phyloP scores from a whole-genome alignment of 495 filamentous ascomycete species.

The Penicillium flavigenum region DNA sequence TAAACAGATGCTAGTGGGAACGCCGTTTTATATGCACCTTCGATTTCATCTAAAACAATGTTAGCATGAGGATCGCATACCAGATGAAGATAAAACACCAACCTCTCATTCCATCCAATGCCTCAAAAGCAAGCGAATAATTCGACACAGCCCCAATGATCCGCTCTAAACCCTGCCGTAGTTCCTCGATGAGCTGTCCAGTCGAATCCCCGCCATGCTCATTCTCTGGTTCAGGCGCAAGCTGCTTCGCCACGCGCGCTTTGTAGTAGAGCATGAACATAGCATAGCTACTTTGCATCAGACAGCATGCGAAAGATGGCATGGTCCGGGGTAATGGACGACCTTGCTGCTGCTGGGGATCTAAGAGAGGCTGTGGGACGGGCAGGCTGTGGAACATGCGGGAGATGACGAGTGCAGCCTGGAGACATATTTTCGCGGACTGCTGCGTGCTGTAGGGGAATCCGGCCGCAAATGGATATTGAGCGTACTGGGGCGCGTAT shows the following conservation, averaged over 20 bases:
- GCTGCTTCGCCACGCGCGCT: constrained; percentile 48
- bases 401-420: constrained; percentile 51
- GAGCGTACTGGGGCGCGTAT: constrained; percentile 26
- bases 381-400: constrained; percentile 52
- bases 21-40: constrained; percentile 48
- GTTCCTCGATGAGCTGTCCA: constrained; percentile 48
- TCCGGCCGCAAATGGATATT: constrained; percentile 35
- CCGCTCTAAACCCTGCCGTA: constrained; percentile 53
- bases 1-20: constrained; percentile 36
- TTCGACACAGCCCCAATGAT: constrained; percentile 54
- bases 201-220: constrained; percentile 35
- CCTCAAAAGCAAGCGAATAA: constrained; percentile 59
- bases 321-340: constrained; percentile 53
- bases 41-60: constrained; percentile 40
- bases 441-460: constrained; percentile 55
- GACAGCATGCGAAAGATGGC: constrained; percentile 60
- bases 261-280: constrained; percentile 57
- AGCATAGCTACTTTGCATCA: constrained; percentile 63
- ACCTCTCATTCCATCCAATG: constrained; percentile 64
- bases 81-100: constrained; percentile 12
- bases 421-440: constrained; percentile 55
- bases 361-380: constrained; percentile 43
- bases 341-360: constrained; percentile 25
- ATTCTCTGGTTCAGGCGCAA: constrained; percentile 40
- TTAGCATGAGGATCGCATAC: constrained; percentile 10